Percentiles rank a stretch among this genome's conserved stretches.
Evolutionary conservation across 1,284 basidiomycete genomes (phyloP).

Genomic region (Lentinus polychrous): DNA sequence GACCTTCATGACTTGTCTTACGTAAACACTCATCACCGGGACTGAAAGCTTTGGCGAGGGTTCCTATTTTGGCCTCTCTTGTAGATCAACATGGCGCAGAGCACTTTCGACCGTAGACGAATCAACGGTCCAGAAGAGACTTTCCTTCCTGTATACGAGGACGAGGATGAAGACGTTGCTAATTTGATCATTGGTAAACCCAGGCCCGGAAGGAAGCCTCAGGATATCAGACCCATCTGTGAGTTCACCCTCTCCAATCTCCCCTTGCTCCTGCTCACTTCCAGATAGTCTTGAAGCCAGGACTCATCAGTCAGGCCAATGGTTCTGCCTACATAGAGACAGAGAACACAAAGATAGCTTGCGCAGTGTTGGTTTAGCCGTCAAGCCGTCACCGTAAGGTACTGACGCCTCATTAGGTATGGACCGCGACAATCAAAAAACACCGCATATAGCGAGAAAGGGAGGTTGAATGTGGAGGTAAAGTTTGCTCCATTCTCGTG

Average conservation of each 20-base stretch:
- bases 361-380: slow-evolving; percentile 69
- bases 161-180: slow-evolving; percentile 27
- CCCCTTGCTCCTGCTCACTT: slow-evolving; percentile 10
- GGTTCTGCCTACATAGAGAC: slow-evolving; percentile 95
- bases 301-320: slow-evolving; percentile 87
- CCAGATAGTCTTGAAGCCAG: slow-evolving; percentile 75
- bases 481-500: slow-evolving; percentile 96
- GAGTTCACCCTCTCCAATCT: slow-evolving; percentile 27
- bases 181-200: slow-evolving; percentile 25
- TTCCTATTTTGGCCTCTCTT: not conserved
- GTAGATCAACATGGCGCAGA: slow-evolving; percentile 22
- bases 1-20: slow-evolving; percentile 55
- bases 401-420: slow-evolving; percentile 54
- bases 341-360: slow-evolving; percentile 85
- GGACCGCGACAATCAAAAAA: slow-evolving; percentile 88
- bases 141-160: slow-evolving; percentile 54
- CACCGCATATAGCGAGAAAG: slow-evolving; percentile 76
- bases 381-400: slow-evolving; percentile 1
- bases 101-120: slow-evolving; percentile 75
- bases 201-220: slow-evolving; percentile 44
- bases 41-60: not conserved
- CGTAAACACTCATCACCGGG: slow-evolving; percentile 1
- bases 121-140: slow-evolving; percentile 87
- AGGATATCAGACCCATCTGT: slow-evolving; percentile 83
- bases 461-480: slow-evolving; percentile 89